phyloP scores from a whole-genome alignment of 2,329 filamentous ascomycete genomes.

The Sporothrix luriei region DNA sequence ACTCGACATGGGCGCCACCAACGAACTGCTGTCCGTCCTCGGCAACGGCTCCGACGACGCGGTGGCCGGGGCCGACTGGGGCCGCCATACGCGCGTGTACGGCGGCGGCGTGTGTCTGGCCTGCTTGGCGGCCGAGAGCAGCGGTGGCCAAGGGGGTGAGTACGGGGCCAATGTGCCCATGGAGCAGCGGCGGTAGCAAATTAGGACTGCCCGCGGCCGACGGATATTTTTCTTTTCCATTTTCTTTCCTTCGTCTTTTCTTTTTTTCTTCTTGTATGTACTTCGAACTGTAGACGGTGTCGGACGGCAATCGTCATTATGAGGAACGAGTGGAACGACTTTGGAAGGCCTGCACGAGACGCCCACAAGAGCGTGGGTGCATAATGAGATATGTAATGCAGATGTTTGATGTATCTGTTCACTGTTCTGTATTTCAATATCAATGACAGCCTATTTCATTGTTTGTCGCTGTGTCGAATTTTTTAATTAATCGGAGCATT shows the following conservation, averaged over 20 bases:
- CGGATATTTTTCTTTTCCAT: neutral
- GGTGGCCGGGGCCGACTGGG: constrained; percentile 49
- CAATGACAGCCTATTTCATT: neutral
- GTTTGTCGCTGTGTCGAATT: neutral
- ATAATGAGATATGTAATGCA: constrained; percentile 15
- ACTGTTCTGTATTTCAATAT: neutral
- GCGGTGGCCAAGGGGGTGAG: constrained; percentile 53
- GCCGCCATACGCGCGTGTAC: constrained; percentile 61
- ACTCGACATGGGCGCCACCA: neutral
- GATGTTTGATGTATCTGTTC: neutral
- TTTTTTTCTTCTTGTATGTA: neutral
- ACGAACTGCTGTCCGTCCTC: neutral
- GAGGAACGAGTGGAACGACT: neutral
- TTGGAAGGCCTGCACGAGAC: neutral
- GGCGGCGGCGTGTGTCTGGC: constrained; percentile 61
- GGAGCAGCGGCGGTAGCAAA: constrained; percentile 50
- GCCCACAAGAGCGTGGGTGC: neutral
- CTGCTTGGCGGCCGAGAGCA: constrained; percentile 53
- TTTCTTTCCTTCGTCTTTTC: neutral
- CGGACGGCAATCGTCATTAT: constrained; percentile 23
- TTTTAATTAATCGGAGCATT: no score
- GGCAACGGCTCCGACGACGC: constrained; percentile 43
- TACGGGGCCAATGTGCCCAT: constrained; percentile 59
- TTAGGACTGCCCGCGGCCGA: neutral
- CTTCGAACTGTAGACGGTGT: constrained; percentile 11